Evolutionary conservation across 2,329 filamentous ascomycete species (phyloP).

Genomic region (Calonectria ilicicola): DNA sequence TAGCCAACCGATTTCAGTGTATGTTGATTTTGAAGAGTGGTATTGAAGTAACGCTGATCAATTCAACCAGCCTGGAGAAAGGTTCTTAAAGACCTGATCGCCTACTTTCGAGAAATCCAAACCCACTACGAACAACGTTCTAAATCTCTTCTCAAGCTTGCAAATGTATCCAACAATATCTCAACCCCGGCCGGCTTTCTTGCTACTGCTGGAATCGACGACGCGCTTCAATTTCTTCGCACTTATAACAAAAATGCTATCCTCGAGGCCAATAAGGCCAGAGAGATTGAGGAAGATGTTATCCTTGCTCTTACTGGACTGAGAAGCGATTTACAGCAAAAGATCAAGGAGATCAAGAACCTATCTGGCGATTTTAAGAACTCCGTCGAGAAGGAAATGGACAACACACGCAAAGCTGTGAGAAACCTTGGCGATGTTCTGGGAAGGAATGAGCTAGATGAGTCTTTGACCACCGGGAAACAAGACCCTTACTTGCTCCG

Average conservation of each 20-base stretch:
- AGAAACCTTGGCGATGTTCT: conserved; percentile 85
- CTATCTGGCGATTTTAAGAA: conserved; percentile 97
- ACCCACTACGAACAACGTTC: conserved; percentile 87
- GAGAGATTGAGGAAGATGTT: conserved; percentile 91
- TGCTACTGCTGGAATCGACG: conserved; percentile 84
- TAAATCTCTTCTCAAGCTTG: conserved; percentile 85
- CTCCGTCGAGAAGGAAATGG: conserved; percentile 94
- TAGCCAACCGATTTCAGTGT: conserved; percentile 92
- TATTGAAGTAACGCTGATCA: background rate
- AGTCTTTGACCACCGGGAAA: conserved; percentile 80
- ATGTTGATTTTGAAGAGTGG: conserved; percentile 45
- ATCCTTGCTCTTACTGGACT: conserved; percentile 88
- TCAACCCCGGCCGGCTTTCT: conserved; percentile 81
- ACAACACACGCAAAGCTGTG: conserved; percentile 82
- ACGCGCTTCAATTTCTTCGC: conserved; percentile 84
- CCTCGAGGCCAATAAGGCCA: conserved; percentile 86
- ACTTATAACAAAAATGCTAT: conserved; percentile 86
- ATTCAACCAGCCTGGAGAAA: conserved; percentile 85
- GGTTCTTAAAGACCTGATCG: conserved; percentile 91
- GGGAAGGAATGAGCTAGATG: conserved; percentile 82
- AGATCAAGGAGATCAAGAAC: conserved; percentile 98
- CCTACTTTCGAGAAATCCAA: conserved; percentile 94
- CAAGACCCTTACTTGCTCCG: conserved; percentile 92
- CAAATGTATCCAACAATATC: conserved; percentile 86
- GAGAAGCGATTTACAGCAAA: conserved; percentile 89